Evolutionary conservation across 2,329 filamentous ascomycete genomes (phyloP), one percentile per base, ranked within the genome.

Genomic region (Apiospora kogelbergensis): DNA sequence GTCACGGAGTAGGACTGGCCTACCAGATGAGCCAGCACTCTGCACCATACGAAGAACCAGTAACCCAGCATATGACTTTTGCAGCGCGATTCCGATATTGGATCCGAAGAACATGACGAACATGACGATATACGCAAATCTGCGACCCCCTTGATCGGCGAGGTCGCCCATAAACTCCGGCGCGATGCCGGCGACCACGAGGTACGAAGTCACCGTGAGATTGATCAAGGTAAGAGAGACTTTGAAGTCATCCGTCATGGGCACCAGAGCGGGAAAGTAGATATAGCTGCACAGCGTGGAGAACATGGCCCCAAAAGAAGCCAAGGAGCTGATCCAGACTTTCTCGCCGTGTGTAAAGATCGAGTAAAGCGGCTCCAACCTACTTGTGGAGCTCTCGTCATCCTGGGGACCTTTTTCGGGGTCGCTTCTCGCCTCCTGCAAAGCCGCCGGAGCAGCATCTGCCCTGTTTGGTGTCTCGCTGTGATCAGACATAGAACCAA

Each of bases 161-260:
- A 53, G 64, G 48, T 73, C 67, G 20, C 71, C 70, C 1, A 70
- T 65, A 13, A 72, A 26, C 7, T 68, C 63, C 15, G 68, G 68
- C 3, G 66, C 65, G 42, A 71, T 42, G 1, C 66, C 68, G n/a
- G 63, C 46, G 5, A 65, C 63, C 44, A 73, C 71, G 5, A 72
- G 67, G 37, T 72, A 73, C 1, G 70, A 57, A 1, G 70, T 73
- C 10, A 74, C 70, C 2, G 72, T 74, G 17, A 72, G 68, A 13
- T 74, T 72, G 44, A 72, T 71, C 13, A 30, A 53, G 24, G 65
- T 70, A 3, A 69, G 48, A 3, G 57, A 70, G 2, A 69, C 67
- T 20, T 53, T 48, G 3, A 73, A 66, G 44, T 71, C 70, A 1
- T 26, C 11, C 6, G 70, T 48, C 26, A 71, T 66, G 7, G 53